phyloP scores from a whole-genome alignment of 495 filamentous ascomycete species.

The Cudoniella acicularis region DNA sequence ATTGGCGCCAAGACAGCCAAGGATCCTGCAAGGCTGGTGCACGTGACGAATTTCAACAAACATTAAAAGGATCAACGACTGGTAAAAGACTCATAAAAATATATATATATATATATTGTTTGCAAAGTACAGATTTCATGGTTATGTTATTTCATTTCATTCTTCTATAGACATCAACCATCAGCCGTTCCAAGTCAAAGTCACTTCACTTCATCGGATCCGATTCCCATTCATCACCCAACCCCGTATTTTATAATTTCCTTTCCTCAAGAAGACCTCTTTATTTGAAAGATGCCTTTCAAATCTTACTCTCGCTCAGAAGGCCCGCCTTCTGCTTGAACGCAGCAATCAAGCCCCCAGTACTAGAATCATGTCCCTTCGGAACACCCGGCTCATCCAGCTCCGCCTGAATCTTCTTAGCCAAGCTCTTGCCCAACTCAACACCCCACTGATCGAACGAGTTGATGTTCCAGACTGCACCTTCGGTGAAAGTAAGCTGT shows the following conservation, averaged over 20 bases:
- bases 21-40: neutral
- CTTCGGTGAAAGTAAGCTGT: constrained; percentile 96
- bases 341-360: constrained; percentile 79
- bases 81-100: no score
- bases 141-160: no score
- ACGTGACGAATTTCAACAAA: no score
- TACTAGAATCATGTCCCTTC: constrained; percentile 75
- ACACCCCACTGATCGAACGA: constrained; percentile 99
- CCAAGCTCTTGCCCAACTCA: constrained; percentile 92
- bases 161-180: no score
- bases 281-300: no score
- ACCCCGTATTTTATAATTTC: no score
- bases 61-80: no score
- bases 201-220: neutral
- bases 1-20: neutral
- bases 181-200: neutral
- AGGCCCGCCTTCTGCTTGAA: constrained; percentile 56
- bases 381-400: constrained; percentile 70
- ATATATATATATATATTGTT: no score
- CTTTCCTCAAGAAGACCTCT: neutral
- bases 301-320: neutral
- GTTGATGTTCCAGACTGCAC: constrained; percentile 99
- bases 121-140: no score
- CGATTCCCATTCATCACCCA: no score
- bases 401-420: constrained; percentile 82